Conservation (phyloP, 345 rosid genomes). For the Murraya paniculata region DNA sequence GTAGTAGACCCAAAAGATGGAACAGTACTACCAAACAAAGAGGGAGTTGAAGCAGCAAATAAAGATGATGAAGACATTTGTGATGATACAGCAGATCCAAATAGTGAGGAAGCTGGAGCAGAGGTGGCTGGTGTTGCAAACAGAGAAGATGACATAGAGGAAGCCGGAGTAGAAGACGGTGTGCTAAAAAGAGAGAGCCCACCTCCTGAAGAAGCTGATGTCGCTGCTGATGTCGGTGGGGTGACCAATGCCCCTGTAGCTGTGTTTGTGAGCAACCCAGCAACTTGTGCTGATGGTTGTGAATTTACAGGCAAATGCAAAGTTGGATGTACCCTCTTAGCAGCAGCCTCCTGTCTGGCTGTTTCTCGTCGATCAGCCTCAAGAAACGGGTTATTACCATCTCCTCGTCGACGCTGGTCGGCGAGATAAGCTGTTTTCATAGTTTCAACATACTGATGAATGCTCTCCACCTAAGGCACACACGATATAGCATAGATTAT, state of each 20-base stretch:
- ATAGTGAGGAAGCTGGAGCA: constrained; percentile 60
- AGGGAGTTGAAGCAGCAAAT: constrained; percentile 63
- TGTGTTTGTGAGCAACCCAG: constrained; percentile 58
- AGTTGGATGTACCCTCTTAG: constrained; percentile 94
- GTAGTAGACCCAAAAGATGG: constrained; percentile 51
- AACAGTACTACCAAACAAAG: constrained; percentile 45
- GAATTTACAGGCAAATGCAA: constrained; percentile 74
- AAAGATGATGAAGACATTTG: constrained; percentile 41
- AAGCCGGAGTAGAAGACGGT: constrained; percentile 56
- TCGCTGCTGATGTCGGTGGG: constrained; percentile 46
- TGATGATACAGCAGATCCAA: constrained; percentile 46
- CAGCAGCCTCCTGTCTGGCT: constrained; percentile 97
- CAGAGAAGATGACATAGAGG: constrained; percentile 49
- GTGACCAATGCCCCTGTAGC: constrained; percentile 41
- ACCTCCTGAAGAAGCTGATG: constrained; percentile 62
- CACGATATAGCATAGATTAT: neutral
- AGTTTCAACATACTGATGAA: constrained; percentile 87
- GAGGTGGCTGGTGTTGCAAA: constrained; percentile 67
- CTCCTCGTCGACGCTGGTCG: constrained; percentile 85
- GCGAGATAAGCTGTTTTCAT: constrained; percentile 88
- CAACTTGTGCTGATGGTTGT: constrained; percentile 71
- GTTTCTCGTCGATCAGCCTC: constrained; percentile 96
- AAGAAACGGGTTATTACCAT: constrained; percentile 78
- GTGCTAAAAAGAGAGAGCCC: constrained; percentile 65
- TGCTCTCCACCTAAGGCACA: constrained; percentile 69